Percentiles rank a stretch among this genome's conserved stretches.
phyloP scores from a whole-genome alignment of 352 stramenopile genomes.

The Phytopythium sindhum region DNA sequence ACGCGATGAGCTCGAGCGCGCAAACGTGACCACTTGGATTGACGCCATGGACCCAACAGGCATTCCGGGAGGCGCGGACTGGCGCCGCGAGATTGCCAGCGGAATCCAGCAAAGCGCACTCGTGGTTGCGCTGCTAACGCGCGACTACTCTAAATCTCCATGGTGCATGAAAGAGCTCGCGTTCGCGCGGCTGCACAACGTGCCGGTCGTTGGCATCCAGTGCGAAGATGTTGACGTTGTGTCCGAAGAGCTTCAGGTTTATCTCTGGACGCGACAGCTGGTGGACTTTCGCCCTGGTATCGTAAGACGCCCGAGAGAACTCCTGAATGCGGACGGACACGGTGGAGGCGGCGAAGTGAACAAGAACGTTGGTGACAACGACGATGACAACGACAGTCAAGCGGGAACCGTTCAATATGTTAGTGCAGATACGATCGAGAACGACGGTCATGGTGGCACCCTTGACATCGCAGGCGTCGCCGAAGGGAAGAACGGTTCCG shows the following conservation, averaged over 20 bases:
- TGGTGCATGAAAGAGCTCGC: conserved; percentile 88
- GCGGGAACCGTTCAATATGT: neutral
- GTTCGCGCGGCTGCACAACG: conserved; percentile 84
- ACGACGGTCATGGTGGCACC: conserved; percentile 4
- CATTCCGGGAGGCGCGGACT: conserved; percentile 75
- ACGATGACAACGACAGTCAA: neutral
- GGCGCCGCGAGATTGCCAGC: conserved; percentile 77
- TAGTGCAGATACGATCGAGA: neutral
- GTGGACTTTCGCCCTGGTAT: conserved; percentile 70
- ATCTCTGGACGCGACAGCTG: conserved; percentile 83
- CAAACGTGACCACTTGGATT: conserved; percentile 83
- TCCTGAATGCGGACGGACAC: neutral
- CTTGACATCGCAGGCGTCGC: neutral
- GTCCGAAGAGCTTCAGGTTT: conserved; percentile 80
- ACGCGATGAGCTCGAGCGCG: conserved; percentile 60
- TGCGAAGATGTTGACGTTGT: conserved; percentile 76
- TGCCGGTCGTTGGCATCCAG: conserved; percentile 80
- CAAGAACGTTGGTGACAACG: neutral
- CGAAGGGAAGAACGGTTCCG: conserved; percentile 5
- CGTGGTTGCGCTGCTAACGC: conserved; percentile 66
- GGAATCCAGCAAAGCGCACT: conserved; percentile 74
- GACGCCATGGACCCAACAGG: conserved; percentile 81
- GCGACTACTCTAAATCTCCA: conserved; percentile 74
- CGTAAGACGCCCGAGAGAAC: conserved; percentile 4
- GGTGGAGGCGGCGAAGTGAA: neutral